phyloP scores from a whole-genome alignment of 768 basidiomycete species.

The Zangia roseola region DNA sequence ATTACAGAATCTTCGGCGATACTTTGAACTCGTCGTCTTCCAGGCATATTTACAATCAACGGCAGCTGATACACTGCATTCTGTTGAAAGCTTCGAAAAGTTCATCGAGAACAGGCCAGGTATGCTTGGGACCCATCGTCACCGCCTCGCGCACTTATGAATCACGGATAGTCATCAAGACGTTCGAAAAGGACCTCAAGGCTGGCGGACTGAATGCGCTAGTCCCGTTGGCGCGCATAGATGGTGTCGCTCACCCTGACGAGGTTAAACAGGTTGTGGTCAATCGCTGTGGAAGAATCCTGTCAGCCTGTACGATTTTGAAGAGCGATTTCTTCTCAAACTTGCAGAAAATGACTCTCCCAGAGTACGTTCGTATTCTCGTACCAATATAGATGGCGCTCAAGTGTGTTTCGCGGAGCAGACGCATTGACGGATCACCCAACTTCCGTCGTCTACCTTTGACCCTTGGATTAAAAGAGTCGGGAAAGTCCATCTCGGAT shows the following conservation, averaged over 20 bases:
- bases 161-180: constrained; percentile 75
- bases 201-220: constrained; percentile 76
- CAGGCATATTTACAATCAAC: constrained; percentile 86
- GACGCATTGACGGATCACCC: constrained; percentile 89
- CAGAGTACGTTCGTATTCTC: constrained; percentile 61
- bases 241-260: constrained; percentile 80
- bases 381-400: constrained; percentile 1
- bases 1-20: constrained; percentile 77
- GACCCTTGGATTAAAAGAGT: constrained; percentile 38
- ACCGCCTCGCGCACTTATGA: background rate
- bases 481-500: constrained; percentile 28
- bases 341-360: constrained; percentile 93
- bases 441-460: constrained; percentile 88
- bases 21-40: constrained; percentile 85
- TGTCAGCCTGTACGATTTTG: constrained; percentile 90
- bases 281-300: constrained; percentile 78
- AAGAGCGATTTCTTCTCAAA: constrained; percentile 95
- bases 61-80: constrained; percentile 74
- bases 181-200: constrained; percentile 88
- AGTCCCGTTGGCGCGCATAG: constrained; percentile 76
- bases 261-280: constrained; percentile 87
- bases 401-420: constrained; percentile 21
- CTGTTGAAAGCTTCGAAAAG: constrained; percentile 73
- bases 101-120: constrained; percentile 87
- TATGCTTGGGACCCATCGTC: constrained; percentile 28